Conservation (phyloP, 2,329 filamentous ascomycete genomes). For the Pseudogymnoascus sp. region DNA sequence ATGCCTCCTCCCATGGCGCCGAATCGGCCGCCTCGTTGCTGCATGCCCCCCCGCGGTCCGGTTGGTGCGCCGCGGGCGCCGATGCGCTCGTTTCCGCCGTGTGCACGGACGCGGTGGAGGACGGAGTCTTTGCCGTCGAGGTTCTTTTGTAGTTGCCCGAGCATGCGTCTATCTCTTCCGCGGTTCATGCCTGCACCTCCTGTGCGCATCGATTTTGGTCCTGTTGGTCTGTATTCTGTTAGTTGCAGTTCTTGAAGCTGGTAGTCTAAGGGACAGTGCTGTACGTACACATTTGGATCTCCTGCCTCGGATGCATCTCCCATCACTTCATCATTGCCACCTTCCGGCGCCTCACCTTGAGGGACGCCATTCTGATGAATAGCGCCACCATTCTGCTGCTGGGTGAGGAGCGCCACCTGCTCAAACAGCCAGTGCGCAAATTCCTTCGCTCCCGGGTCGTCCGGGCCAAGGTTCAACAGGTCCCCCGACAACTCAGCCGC, state of each 20-base stretch:
- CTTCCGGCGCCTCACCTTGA: conserved; percentile 49
- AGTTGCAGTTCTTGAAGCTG: conserved; percentile 25
- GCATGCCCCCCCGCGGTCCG: conserved; percentile 52
- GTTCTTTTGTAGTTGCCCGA: conserved; percentile 74
- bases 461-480: conserved; percentile 69
- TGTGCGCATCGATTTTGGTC: conserved; percentile 89
- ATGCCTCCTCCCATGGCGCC: conserved; percentile 34
- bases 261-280: neutral
- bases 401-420: conserved; percentile 62
- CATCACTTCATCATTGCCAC: conserved; percentile 65
- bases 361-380: conserved; percentile 29
- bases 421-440: conserved; percentile 94
- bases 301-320: conserved; percentile 40
- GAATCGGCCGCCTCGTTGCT: conserved; percentile 27
- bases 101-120: conserved; percentile 70
- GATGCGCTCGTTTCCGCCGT: conserved; percentile 67
- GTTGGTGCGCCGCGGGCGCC: conserved; percentile 63
- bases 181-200: conserved; percentile 38
- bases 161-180: conserved; percentile 68
- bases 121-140: conserved; percentile 70
- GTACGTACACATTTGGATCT: conserved; percentile 48
- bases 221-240: conserved; percentile 64
- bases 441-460: conserved; percentile 71
- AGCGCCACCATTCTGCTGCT: conserved; percentile 46
- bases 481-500: conserved; percentile 81